Conservation (phyloP, 495 filamentous ascomycete species). For the Viridothelium virens region DNA sequence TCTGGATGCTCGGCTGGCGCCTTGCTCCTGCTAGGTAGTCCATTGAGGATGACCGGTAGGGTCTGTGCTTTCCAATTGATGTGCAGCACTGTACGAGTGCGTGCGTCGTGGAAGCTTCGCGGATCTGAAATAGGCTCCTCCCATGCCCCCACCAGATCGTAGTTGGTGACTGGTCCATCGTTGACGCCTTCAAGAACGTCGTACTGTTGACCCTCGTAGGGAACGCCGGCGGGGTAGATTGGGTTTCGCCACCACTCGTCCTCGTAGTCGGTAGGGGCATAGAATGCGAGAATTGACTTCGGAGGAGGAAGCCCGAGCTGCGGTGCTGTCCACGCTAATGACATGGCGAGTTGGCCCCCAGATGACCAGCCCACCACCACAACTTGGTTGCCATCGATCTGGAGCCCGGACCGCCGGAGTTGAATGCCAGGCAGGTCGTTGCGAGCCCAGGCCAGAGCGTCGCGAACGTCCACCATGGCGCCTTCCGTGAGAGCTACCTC, state of each 20-base stretch:
- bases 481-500: slow-evolving; percentile 44
- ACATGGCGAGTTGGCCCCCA: slow-evolving; percentile 48
- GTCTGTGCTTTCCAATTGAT: slow-evolving; percentile 43
- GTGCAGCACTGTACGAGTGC: slow-evolving; percentile 36
- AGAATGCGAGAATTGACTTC: slow-evolving; percentile 46
- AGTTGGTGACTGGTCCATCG: slow-evolving; percentile 22
- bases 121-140: not conserved
- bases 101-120: slow-evolving; percentile 30
- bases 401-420: slow-evolving; percentile 27
- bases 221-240: not conserved
- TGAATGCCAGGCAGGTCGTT: slow-evolving; percentile 35
- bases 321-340: slow-evolving; percentile 37
- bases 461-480: slow-evolving; percentile 43
- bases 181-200: slow-evolving; percentile 11
- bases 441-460: slow-evolving; percentile 43
- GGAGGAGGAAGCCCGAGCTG: slow-evolving; percentile 36
- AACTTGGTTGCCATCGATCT: slow-evolving; percentile 36
- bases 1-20: slow-evolving; percentile 32
- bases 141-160: slow-evolving; percentile 15
- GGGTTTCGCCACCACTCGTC: slow-evolving; percentile 12
- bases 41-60: slow-evolving; percentile 37
- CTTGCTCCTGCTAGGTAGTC: slow-evolving; percentile 27
- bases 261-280: slow-evolving; percentile 37
- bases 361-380: slow-evolving; percentile 52
- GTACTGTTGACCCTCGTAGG: slow-evolving; percentile 3